A percentile compares a stretch with the other conserved stretches of the same genome.
Evolutionary conservation across 805 yeast genomes (phyloP).

Genomic region (Saturnispora quitensis): DNA sequence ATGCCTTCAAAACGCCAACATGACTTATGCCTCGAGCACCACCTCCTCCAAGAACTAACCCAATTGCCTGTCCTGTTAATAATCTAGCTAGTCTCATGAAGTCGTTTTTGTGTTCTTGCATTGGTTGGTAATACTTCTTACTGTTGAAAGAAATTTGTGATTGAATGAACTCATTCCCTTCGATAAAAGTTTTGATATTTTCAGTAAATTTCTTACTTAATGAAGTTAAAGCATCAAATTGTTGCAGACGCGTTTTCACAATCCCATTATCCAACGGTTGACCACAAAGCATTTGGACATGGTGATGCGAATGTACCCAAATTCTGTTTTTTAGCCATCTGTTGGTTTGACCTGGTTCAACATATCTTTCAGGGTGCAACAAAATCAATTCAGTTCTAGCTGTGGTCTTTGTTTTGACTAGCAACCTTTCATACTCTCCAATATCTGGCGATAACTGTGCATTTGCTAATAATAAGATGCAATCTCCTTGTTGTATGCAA

Average conservation of each 20-base stretch:
- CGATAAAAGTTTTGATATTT: constrained; percentile 21
- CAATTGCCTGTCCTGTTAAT: constrained; percentile 87
- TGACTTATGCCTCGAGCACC: constrained; percentile 95
- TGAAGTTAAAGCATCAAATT: constrained; percentile 14
- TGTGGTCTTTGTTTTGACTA: constrained; percentile 67
- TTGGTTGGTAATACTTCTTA: constrained; percentile 25
- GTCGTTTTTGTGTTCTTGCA: constrained; percentile 67
- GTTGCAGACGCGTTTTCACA: constrained; percentile 7
- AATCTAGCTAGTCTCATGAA: constrained; percentile 84
- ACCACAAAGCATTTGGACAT: constrained; percentile 53
- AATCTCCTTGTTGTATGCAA: constrained; percentile 91
- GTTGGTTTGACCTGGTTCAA: constrained; percentile 76
- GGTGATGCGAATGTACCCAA: constrained; percentile 94
- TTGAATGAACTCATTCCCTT: constrained; percentile 13
- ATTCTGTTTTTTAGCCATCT: constrained; percentile 76
- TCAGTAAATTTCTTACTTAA: constrained; percentile 19
- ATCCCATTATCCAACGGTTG: constrained; percentile 3
- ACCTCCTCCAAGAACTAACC: constrained; percentile 93
- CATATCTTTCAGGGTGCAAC: constrained; percentile 74
- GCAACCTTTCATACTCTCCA: constrained; percentile 77
- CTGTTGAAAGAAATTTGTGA: constrained; percentile 19
- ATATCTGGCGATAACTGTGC: constrained; percentile 62
- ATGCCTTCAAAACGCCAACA: constrained; percentile 80
- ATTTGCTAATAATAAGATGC: constrained; percentile 82
- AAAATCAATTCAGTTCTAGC: constrained; percentile 83